Percentiles rank a stretch among this genome's conserved stretches.
Conservation (phyloP, 1,284 basidiomycete genomes). For the Ustilago cynodontis region DNA sequence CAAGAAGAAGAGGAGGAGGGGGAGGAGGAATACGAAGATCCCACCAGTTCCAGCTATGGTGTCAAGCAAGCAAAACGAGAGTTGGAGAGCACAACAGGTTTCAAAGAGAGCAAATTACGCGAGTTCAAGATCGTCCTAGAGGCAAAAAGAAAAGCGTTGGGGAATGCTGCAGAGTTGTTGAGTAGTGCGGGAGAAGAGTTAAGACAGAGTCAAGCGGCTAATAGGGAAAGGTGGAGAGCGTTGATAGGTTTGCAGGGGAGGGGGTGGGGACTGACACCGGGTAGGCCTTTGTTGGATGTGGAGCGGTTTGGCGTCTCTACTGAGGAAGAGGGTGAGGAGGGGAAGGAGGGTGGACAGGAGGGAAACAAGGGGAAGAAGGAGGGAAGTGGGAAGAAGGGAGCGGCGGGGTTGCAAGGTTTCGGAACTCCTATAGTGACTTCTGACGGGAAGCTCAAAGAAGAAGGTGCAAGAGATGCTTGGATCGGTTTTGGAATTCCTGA, state of each 20-base stretch:
- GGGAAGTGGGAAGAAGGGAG: not conserved
- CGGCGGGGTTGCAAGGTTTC: conserved; percentile 49
- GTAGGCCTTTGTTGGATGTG: conserved; percentile 58
- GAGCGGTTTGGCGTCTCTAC: conserved; percentile 48
- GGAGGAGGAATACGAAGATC: conserved; percentile 29
- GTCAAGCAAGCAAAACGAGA: conserved; percentile 28
- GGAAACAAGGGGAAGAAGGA: conserved; percentile 9
- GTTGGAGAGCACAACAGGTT: conserved; percentile 10
- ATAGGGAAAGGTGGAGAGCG: conserved; percentile 51
- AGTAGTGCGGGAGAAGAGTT: conserved; percentile 51
- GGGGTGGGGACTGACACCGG: conserved; percentile 60
- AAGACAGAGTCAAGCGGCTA: conserved; percentile 23
- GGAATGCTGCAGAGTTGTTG: conserved; percentile 51
- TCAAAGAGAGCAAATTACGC: conserved; percentile 16
- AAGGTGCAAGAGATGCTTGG: conserved; percentile 64
- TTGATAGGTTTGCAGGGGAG: conserved; percentile 47
- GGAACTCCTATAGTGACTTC: conserved; percentile 57
- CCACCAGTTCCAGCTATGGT: conserved; percentile 17
- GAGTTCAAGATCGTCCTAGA: conserved; percentile 50
- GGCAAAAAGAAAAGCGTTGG: conserved; percentile 43
- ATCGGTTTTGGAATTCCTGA: conserved; percentile 61
- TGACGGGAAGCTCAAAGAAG: conserved; percentile 58
- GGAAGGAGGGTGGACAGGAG: not conserved
- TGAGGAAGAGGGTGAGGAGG: conserved; percentile 14
- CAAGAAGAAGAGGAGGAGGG: conserved; percentile 21